Conservation (phyloP, 306 rosid genomes). For the Coriaria nepalensis region DNA sequence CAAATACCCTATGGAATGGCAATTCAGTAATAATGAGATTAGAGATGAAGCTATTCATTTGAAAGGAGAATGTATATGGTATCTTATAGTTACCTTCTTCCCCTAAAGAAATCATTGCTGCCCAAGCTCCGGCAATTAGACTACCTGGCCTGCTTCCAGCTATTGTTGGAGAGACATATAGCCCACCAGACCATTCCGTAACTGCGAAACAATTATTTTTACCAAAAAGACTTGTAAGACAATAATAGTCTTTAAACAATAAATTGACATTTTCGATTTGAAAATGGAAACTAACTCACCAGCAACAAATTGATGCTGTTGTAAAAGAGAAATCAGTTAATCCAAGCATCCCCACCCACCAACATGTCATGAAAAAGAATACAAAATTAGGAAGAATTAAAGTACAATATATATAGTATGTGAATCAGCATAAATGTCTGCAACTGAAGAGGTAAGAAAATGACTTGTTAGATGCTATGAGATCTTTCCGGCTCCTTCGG, state of each 20-base stretch:
- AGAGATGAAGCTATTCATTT: constrained; percentile 13
- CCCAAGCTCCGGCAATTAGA: constrained; percentile 97
- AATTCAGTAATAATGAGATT: constrained; percentile 13
- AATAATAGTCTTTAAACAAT: too few species aligned
- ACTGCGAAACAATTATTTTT: constrained; percentile 55
- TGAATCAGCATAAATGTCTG: too few species aligned
- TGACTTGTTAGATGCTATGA: too few species aligned
- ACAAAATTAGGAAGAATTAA: constrained; percentile 22
- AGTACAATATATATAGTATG: too few species aligned
- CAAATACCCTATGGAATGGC: constrained; percentile 59
- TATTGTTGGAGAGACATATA: constrained; percentile 85
- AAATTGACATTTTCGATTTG: not conserved
- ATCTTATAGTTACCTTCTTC: constrained; percentile 47
- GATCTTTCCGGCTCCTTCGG: not conserved
- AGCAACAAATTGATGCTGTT: constrained; percentile 97
- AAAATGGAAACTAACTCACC: constrained; percentile 45
- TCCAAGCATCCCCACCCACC: constrained; percentile 26
- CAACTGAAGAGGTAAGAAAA: too few species aligned
- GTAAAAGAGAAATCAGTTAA: constrained; percentile 29
- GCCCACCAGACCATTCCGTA: constrained; percentile 97
- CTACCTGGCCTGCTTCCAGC: constrained; percentile 98
- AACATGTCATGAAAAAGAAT: constrained; percentile 27
- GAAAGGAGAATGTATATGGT: not conserved
- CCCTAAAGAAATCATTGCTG: constrained; percentile 87
- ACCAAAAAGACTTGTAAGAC: too few species aligned